A percentile compares a stretch with the other conserved stretches of the same genome.
Evolutionary conservation across 208 protist genomes (phyloP).

Genomic region (Leishmania tropica): DNA sequence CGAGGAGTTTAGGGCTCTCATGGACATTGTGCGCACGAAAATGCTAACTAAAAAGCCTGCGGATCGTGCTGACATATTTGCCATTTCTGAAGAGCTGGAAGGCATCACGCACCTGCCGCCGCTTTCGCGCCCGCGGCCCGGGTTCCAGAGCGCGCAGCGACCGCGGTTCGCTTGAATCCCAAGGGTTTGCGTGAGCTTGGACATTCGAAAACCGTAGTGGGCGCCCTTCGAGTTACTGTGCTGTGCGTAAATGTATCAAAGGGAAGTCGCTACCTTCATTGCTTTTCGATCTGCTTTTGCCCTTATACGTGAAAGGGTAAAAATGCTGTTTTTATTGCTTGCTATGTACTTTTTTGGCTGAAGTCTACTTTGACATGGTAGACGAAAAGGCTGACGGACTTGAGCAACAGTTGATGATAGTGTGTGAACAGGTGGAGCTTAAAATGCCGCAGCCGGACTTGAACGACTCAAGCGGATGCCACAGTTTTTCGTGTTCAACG

Average conservation of each 20-base stretch:
- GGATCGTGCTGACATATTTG: slow-evolving; percentile 66
- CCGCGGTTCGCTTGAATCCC: slow-evolving; percentile 40
- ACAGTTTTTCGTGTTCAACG: neutral
- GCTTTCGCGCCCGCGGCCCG: slow-evolving; percentile 32
- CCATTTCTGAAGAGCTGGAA: slow-evolving; percentile 46
- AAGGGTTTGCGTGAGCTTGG: neutral
- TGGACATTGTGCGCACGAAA: slow-evolving; percentile 47
- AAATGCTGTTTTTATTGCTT: neutral
- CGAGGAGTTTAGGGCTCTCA: slow-evolving; percentile 47
- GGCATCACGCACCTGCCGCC: slow-evolving; percentile 38
- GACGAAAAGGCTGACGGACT: neutral
- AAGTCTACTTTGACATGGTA: neutral
- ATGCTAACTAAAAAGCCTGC: slow-evolving; percentile 70
- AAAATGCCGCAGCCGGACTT: neutral
- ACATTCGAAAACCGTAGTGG: neutral
- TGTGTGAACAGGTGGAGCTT: neutral
- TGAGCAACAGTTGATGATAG: neutral
- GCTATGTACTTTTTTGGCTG: neutral
- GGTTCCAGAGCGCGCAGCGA: slow-evolving; percentile 49
- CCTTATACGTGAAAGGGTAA: neutral
- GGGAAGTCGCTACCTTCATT: neutral
- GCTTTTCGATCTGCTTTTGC: neutral
- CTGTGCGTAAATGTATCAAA: too few relatives aligned
- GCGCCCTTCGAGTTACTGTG: neutral
- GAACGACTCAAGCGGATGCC: neutral